Base-by-base conservation (phyloP, 306 rosid genomes). In the Sphenostylis stenocarpa region DNA sequence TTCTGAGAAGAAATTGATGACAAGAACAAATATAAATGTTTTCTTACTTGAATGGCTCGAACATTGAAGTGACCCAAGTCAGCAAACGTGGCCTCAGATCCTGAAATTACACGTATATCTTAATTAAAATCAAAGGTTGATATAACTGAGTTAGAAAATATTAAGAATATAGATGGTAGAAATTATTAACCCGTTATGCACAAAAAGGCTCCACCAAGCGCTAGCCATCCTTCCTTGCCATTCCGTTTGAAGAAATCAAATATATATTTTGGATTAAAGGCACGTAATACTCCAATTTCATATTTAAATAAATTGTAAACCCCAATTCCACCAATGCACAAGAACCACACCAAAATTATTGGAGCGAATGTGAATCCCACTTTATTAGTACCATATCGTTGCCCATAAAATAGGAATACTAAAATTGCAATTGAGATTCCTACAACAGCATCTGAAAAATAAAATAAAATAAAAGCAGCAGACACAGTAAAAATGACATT, bases 61-160 rank as follows among this genome's bases (percentile, higher is more conserved):
- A 88, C 85, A 21, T 16, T 90, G 44, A 92, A 92, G 82, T 92
- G 97, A 34, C 97, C 96, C 75, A 90, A 81, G 70, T 93, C 96
- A 20, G 94, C 97, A 77, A 90, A 90, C 97, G 90, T 89, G 67
- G 96, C 96, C 56, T 93, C 94, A 2, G 90, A 73, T 0, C 97
- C 93, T 4, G 36, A 44, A 19, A 67, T 33, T 20, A n/a, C 6
- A 16, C 7, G 28, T 26, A 19, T 21, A 19, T 21, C 11, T 63
- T 28, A 62, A 9, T 44, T 52, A 41, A 68, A 48, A 14, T 44
- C 1, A 45, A 45, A 58, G 41, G 56, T 38, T 8, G 12, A 23
- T 28, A 49, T 3, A 39, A 39, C 6, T 56, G 47, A 49, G 36
- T 26, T 41, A 48, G 28, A 48, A 7, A 7, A 31, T 21, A 26